Conservation (phyloP, 192 early-diverging fungal species). For the Entomortierella lignicola region DNA sequence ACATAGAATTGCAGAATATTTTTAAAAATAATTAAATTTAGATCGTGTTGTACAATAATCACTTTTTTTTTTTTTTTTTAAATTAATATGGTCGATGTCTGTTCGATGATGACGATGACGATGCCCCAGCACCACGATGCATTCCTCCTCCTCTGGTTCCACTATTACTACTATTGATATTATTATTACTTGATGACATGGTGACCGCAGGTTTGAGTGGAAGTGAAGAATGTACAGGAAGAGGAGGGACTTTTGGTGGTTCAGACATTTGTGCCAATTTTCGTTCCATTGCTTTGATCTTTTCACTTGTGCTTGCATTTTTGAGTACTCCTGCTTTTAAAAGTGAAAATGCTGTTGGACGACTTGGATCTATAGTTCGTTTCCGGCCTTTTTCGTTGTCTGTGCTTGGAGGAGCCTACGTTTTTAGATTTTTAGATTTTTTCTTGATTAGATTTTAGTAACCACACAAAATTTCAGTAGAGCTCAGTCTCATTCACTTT, state of each 20-base stretch:
- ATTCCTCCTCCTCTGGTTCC: not conserved
- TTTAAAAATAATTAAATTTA: no score
- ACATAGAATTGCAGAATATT: not conserved
- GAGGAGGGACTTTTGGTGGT: not conserved
- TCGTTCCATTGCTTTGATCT: slow-evolving; percentile 75
- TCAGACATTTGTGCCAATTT: slow-evolving; percentile 65
- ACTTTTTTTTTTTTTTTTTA: no score
- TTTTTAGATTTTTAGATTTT: not conserved
- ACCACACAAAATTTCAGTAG: no score
- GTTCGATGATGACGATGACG: slow-evolving; percentile 2
- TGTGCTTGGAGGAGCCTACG: slow-evolving; percentile 54
- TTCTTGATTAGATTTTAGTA: no score
- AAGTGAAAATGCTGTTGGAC: slow-evolving; percentile 58
- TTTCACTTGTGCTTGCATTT: slow-evolving; percentile 68
- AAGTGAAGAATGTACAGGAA: slow-evolving; percentile 26
- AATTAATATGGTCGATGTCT: slow-evolving; percentile 19
- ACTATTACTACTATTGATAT: not conserved
- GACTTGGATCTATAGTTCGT: slow-evolving; percentile 43
- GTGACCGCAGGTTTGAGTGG: slow-evolving; percentile 15
- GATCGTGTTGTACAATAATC: no score
- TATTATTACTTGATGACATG: not conserved
- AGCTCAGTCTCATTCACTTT: no score
- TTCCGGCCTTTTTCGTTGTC: slow-evolving; percentile 53
- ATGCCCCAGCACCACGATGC: not conserved
- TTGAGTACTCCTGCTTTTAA: slow-evolving; percentile 60